Conservation (phyloP, 2,329 filamentous ascomycete species). For the Aspergillus pseudoviridinutans region DNA sequence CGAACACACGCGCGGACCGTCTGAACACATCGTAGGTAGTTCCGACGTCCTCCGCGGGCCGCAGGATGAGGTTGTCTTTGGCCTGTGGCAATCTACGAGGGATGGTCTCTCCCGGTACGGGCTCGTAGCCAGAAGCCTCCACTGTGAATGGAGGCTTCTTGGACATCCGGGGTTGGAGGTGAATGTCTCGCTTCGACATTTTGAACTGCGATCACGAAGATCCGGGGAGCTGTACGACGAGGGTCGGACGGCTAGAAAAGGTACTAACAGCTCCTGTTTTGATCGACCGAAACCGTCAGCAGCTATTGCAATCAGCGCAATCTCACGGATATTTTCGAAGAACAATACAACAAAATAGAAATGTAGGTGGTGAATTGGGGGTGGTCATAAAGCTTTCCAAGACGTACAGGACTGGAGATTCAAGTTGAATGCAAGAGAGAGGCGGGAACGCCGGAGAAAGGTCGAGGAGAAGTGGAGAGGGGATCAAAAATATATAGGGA, state of each 20-base stretch:
- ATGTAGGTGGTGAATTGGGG: not conserved
- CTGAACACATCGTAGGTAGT: conserved; percentile 78
- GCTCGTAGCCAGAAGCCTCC: conserved; percentile 64
- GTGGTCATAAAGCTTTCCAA: not conserved
- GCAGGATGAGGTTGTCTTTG: conserved; percentile 65
- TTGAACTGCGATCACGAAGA: conserved; percentile 5
- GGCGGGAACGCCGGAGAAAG: not conserved
- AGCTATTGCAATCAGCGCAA: not conserved
- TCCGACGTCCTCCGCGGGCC: conserved; percentile 64
- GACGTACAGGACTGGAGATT: conserved; percentile 4
- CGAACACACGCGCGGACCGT: conserved; percentile 61
- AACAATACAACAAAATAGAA: not conserved
- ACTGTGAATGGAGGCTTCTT: conserved; percentile 72
- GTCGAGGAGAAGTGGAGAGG: not conserved
- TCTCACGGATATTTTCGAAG: not conserved
- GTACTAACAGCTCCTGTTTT: not conserved
- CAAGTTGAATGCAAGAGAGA: not conserved
- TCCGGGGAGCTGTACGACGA: not conserved
- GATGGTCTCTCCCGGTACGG: conserved; percentile 75
- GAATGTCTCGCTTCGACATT: conserved; percentile 31
- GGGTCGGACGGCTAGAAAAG: not conserved
- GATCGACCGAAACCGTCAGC: not conserved
- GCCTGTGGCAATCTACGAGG: conserved; percentile 70
- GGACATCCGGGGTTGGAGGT: conserved; percentile 48
- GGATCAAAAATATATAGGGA: conserved; percentile 6